A percentile compares a stretch with the other conserved stretches of the same genome.
These are phyloP conservation scores for Debaryomyces prosopidis DNA, from an alignment of 805 yeast genomes.

Conservation along the genomic window DNA sequence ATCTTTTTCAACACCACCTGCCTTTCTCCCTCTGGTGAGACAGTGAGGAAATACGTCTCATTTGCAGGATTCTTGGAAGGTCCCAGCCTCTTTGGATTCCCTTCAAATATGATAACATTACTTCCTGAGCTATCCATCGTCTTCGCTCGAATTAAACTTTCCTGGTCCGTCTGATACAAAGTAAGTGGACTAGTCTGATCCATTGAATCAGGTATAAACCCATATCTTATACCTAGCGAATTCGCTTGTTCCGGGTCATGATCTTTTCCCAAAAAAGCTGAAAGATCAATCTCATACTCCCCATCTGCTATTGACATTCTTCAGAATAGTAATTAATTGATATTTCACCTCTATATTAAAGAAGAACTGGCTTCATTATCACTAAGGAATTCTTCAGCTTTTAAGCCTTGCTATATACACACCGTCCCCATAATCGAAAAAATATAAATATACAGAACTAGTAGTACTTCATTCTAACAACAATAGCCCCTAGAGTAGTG, in stretches of 20 bases:
- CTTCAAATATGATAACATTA: conserved; percentile 35
- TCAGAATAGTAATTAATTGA: neutral
- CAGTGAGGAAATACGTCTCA: conserved; percentile 33
- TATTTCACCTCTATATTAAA: too few relatives aligned
- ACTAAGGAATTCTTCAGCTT: neutral
- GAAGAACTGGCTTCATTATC: neutral
- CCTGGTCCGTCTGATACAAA: conserved; percentile 35
- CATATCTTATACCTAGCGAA: conserved; percentile 36
- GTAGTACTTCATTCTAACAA: too few relatives aligned
- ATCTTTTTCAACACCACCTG: conserved; percentile 25
- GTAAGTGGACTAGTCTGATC: conserved; percentile 33
- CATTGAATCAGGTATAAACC: conserved; percentile 42
- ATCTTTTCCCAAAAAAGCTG: conserved; percentile 16
- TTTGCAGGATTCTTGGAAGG: conserved; percentile 11
- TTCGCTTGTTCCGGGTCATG: neutral
- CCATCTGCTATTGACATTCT: conserved; percentile 31
- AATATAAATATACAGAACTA: neutral
- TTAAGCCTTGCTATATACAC: neutral
- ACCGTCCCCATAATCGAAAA: neutral
- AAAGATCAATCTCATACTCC: conserved; percentile 43
- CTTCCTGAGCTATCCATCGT: conserved; percentile 19
- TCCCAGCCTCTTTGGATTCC: conserved; percentile 31
- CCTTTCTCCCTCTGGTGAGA: conserved; percentile 13
- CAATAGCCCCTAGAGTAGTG: too few relatives aligned
- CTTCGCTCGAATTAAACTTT: conserved; percentile 32